Evolutionary conservation across 805 yeast species (phyloP).

Genomic region (Candida broadrunensis): DNA sequence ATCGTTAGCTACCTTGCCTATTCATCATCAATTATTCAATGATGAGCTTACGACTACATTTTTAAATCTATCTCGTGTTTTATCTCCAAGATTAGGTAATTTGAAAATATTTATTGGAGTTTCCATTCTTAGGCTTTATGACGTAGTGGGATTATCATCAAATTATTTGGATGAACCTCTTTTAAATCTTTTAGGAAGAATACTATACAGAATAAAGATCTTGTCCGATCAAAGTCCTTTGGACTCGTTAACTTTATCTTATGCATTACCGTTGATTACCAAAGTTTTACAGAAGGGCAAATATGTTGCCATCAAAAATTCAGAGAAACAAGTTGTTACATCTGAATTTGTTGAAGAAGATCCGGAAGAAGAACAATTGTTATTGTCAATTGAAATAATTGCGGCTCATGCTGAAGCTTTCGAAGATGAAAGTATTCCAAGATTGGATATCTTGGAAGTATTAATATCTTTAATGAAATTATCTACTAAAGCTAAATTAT

Average conservation of each 20-base stretch:
- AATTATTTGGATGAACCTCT: conserved; percentile 50
- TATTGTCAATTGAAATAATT: conserved; percentile 73
- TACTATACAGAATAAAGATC: conserved; percentile 73
- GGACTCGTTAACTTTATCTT: conserved; percentile 66
- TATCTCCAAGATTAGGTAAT: conserved; percentile 50
- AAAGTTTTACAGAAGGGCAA: conserved; percentile 69
- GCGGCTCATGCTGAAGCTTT: conserved; percentile 67
- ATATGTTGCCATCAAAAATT: conserved; percentile 48
- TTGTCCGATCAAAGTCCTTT: conserved; percentile 70
- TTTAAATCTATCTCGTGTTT: conserved; percentile 50
- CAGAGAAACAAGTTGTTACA: conserved; percentile 49
- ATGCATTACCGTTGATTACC: conserved; percentile 70
- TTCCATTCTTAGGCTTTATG: conserved; percentile 60
- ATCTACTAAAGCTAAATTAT: conserved; percentile 74
- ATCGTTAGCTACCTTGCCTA: conserved; percentile 36
- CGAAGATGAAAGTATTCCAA: conserved; percentile 64
- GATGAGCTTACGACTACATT: conserved; percentile 46
- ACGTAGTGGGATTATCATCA: conserved; percentile 44
- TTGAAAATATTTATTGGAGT: conserved; percentile 59
- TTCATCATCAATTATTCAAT: conserved; percentile 37
- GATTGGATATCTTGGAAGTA: conserved; percentile 59
- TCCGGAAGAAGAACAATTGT: conserved; percentile 82
- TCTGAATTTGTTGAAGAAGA: conserved; percentile 78
- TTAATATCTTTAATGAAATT: conserved; percentile 65
- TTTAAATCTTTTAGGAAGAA: conserved; percentile 53